These are phyloP conservation scores for Cicer judaicum DNA, from an alignment of 306 rosid species.

Conservation along the genomic window DNA sequence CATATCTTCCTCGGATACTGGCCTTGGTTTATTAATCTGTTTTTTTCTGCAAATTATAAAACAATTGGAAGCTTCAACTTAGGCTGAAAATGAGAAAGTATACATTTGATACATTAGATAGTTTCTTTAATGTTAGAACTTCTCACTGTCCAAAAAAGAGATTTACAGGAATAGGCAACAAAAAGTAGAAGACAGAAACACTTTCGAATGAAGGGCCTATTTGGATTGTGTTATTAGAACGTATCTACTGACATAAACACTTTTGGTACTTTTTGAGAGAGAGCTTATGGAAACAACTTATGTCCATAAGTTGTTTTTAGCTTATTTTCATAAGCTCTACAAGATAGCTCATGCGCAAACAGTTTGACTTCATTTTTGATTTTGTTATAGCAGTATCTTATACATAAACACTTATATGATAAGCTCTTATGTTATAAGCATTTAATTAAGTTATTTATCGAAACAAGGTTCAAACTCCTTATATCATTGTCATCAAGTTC, in stretches of 20 bases:
- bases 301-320: too few relatives aligned
- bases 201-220: neutral
- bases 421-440: too few relatives aligned
- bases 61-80: constrained; percentile 31
- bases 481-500: constrained; percentile 2
- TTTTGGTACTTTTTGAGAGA: too few relatives aligned
- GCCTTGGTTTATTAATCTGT: constrained; percentile 81
- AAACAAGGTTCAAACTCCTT: neutral
- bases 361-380: too few relatives aligned
- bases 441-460: too few relatives aligned
- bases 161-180: neutral
- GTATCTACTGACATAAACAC: too few relatives aligned
- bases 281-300: too few relatives aligned
- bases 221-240: too few relatives aligned
- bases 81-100: constrained; percentile 15
- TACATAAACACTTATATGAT: too few relatives aligned
- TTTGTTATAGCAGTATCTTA: too few relatives aligned
- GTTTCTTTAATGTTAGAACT: neutral
- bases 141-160: neutral
- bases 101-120: neutral
- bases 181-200: neutral
- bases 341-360: too few relatives aligned
- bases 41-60: constrained; percentile 60
- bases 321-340: too few relatives aligned
- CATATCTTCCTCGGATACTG: constrained; percentile 72